A percentile compares a stretch with the other conserved stretches of the same genome.
Evolutionary conservation across 495 filamentous ascomycete genomes (phyloP).

Genomic region (Bombardia bombarda): DNA sequence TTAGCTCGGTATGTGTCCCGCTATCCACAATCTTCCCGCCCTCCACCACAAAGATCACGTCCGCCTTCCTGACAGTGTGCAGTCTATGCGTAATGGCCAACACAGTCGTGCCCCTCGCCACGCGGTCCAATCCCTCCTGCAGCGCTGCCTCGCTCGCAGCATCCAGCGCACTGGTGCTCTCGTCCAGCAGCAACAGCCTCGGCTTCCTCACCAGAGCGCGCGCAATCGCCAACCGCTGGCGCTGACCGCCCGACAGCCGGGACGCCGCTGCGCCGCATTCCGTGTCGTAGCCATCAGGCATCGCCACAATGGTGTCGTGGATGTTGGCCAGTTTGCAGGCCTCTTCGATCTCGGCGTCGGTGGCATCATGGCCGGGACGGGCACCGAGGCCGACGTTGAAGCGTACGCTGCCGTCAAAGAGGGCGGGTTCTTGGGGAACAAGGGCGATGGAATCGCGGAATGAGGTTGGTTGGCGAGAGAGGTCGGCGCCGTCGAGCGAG

Average conservation of each 20-base stretch:
- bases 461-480: constrained; percentile 26
- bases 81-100: constrained; percentile 78
- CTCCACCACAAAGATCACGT: constrained; percentile 70
- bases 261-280: constrained; percentile 42
- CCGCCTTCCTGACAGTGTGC: constrained; percentile 65
- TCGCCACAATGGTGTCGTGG: constrained; percentile 45
- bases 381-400: constrained; percentile 51
- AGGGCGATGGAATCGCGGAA: constrained; percentile 49
- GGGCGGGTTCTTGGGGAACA: constrained; percentile 53
- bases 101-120: constrained; percentile 64
- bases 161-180: constrained; percentile 77
- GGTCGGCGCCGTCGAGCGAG: constrained; percentile 38
- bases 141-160: constrained; percentile 60
- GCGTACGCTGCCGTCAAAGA: constrained; percentile 43
- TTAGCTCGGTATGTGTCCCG: constrained; percentile 61
- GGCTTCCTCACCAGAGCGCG: constrained; percentile 72
- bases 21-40: constrained; percentile 55
- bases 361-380: constrained; percentile 29
- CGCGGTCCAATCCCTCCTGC: constrained; percentile 64
- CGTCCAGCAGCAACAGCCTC: constrained; percentile 74
- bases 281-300: constrained; percentile 59
- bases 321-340: constrained; percentile 52
- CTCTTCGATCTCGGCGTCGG: constrained; percentile 43
- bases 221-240: constrained; percentile 70
- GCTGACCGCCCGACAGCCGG: constrained; percentile 49